Base-by-base conservation (phyloP, 352 stramenopile genomes). In the Phytopythium cucurbitacearum region DNA sequence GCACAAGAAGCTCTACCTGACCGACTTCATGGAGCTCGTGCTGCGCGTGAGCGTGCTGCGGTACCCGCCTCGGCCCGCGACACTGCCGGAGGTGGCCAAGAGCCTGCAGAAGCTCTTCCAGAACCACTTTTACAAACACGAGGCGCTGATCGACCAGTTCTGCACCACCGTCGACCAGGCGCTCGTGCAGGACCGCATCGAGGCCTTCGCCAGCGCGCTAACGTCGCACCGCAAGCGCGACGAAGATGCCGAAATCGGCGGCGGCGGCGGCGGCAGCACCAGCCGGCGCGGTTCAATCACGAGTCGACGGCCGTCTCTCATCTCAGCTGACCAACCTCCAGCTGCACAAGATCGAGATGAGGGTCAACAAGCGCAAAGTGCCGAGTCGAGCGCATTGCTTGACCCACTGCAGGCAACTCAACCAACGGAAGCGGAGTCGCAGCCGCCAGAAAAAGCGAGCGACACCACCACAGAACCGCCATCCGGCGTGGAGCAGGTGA, bases 1-100 rank as follows among this genome's bases (percentile, higher is more conserved):
- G 21, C 76, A 89, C 62, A 89, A 89, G 57, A 86, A 89, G 47
- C 67, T 91, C 11, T 86, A 71, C 47, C 62, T 89, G 35, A 87
- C 75, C 12, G 80, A 91, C 43, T 91, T 91, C 33, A 88, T 91
- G 73, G 80, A 91, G 65, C 63, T 91, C 3, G 58, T 89, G 13
- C 52, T 89, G 56, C 80, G 80, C 12, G 60, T 89, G 33, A 72
- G 67, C 35, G 57, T 79, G 36, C 58, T 87, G 36, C 77, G 80
- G 55, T 89, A 89, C 39, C 80, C 80, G 9, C 67, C 75, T 34
- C 59, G 51, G 42, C 61, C 69, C 1, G 21, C 67, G 34, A 63
- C 60, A 0, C 57, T 81, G 9, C n/a, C 10, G 0, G 80, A 88
- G 38, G 71, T 79, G 4, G 66, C 68, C 34, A 67, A 67, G 40